Evolutionary conservation across 306 rosid species (phyloP).

Genomic region (Quercus dentata): DNA sequence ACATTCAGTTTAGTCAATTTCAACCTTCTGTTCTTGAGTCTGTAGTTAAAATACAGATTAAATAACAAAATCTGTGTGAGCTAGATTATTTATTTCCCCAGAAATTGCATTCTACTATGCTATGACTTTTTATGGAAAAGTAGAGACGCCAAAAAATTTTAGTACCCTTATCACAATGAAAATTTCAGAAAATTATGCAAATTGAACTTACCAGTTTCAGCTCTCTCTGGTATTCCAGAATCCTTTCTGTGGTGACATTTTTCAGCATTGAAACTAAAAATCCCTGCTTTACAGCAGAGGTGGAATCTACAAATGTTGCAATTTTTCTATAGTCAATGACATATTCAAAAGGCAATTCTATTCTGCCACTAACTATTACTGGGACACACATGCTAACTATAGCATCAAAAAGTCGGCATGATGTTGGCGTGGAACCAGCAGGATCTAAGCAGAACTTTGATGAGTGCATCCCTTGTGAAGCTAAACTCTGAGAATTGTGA

Average conservation of each 20-base stretch:
- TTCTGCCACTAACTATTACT: slow-evolving; percentile 70
- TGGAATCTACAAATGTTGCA: slow-evolving; percentile 72
- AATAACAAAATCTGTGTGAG: background rate
- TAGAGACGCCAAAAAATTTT: background rate
- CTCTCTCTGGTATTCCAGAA: slow-evolving; percentile 63
- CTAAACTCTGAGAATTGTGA: slow-evolving; percentile 43
- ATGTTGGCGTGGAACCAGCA: slow-evolving; percentile 93
- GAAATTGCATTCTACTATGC: background rate
- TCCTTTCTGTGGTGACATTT: too few species aligned
- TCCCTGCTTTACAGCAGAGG: slow-evolving; percentile 51
- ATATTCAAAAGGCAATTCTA: slow-evolving; percentile 93
- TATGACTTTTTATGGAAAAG: background rate
- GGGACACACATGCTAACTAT: slow-evolving; percentile 90
- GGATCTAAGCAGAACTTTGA: slow-evolving; percentile 94
- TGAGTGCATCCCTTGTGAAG: slow-evolving; percentile 89
- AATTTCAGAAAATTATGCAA: background rate
- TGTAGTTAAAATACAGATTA: too few species aligned
- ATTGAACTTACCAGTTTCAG: slow-evolving; percentile 62
- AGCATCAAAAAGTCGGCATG: slow-evolving; percentile 89
- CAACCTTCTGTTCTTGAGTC: too few species aligned
- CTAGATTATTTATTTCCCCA: background rate
- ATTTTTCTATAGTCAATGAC: slow-evolving; percentile 76
- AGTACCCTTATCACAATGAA: background rate
- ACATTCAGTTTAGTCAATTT: too few species aligned
- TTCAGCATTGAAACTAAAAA: too few species aligned